A percentile compares a stretch with the other conserved stretches of the same genome.
Conservation (phyloP, 106 monocot species). For the Iris macrosiphon region DNA sequence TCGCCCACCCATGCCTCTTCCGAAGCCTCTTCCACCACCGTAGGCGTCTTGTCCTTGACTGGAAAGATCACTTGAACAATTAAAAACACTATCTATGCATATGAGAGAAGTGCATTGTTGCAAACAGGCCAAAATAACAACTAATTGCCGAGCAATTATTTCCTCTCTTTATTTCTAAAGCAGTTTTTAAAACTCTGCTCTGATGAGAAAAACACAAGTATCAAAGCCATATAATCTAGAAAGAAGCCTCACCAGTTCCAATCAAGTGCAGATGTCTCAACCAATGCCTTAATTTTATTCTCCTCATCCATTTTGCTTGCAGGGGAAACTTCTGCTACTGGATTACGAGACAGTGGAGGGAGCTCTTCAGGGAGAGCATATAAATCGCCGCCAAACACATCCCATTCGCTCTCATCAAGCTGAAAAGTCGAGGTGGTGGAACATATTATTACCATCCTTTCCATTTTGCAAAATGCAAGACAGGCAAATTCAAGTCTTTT, state of each 20-base stretch:
- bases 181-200: neutral
- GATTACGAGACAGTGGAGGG: constrained; percentile 38
- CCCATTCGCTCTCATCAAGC: constrained; percentile 95
- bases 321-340: constrained; percentile 34
- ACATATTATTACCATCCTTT: neutral
- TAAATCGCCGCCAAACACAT: constrained; percentile 95
- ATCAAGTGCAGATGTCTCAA: constrained; percentile 89
- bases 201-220: neutral
- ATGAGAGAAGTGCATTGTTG: no score
- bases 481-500: no score
- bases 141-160: neutral
- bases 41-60: constrained; percentile 63
- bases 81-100: constrained; percentile 2
- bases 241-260: constrained; percentile 55
- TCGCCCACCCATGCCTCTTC: constrained; percentile 87
- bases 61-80: constrained; percentile 11
- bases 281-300: constrained; percentile 78
- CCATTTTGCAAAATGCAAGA: neutral
- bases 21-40: constrained; percentile 87
- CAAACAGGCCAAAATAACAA: neutral
- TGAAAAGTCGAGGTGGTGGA: constrained; percentile 40
- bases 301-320: constrained; percentile 77
- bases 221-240: neutral
- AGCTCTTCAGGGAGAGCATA: constrained; percentile 70
- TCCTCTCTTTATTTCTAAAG: neutral